phyloP scores from a whole-genome alignment of 1,139 yeast genomes.

The Wickerhamomyces sp. region DNA sequence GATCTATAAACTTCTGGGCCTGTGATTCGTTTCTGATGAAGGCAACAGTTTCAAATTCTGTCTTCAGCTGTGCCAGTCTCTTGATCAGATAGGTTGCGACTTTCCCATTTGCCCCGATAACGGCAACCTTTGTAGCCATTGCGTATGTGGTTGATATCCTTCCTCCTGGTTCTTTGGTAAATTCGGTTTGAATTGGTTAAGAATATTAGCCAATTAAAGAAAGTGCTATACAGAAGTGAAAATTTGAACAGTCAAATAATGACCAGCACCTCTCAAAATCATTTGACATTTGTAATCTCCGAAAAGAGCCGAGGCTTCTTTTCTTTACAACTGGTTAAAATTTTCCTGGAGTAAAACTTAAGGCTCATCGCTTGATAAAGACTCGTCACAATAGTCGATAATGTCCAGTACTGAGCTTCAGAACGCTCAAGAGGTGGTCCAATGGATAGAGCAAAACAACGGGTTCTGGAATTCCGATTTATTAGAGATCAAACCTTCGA shows the following conservation, averaged over 20 bases:
- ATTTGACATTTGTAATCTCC: not conserved
- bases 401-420: conserved; percentile 26
- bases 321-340: too few species aligned
- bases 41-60: conserved; percentile 40
- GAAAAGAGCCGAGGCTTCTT: not conserved
- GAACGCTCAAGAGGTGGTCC: conserved; percentile 26
- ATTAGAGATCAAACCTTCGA: conserved; percentile 43
- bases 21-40: conserved; percentile 47
- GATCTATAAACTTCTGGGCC: conserved; percentile 30
- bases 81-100: conserved; percentile 34
- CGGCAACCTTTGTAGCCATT: conserved; percentile 31
- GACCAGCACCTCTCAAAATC: too few species aligned
- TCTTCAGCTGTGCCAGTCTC: conserved; percentile 16
- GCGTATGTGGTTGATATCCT: not conserved
- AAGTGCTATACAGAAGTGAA: too few species aligned
- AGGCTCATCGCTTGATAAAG: not conserved
- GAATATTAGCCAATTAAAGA: too few species aligned
- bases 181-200: too few species aligned
- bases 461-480: conserved; percentile 42
- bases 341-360: too few species aligned
- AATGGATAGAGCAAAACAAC: conserved; percentile 47
- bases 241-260: too few species aligned
- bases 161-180: not conserved
- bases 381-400: not conserved
- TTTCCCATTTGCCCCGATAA: conserved; percentile 62